Evolutionary conservation across 495 filamentous ascomycete genomes (phyloP).

Genomic region (Neurospora tetraspora): DNA sequence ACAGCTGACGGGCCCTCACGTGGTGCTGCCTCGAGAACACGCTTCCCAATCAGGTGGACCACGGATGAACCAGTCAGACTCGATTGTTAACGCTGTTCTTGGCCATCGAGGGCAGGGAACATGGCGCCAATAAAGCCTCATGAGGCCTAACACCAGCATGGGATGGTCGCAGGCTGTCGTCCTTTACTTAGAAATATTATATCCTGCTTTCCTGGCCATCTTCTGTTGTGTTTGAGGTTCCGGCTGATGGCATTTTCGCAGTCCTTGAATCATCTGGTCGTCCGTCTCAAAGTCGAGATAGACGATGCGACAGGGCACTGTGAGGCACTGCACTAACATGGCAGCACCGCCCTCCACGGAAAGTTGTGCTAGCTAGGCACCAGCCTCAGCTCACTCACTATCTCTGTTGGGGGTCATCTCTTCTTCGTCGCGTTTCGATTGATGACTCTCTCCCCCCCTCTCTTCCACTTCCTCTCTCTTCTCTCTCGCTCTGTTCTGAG

Average conservation of each 20-base stretch:
- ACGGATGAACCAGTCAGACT: not conserved
- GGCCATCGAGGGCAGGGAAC: not conserved
- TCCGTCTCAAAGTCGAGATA: slow-evolving; percentile 13
- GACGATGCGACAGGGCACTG: not conserved
- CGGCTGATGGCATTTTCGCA: slow-evolving; percentile 7
- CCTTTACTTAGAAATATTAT: not conserved
- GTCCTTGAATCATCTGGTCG: slow-evolving; percentile 8
- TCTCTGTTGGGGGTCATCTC: not conserved
- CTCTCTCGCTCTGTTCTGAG: not conserved
- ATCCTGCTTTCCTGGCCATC: slow-evolving; percentile 3
- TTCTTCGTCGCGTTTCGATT: not conserved
- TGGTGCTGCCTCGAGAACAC: not conserved
- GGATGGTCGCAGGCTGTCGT: not conserved
- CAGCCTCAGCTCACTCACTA: slow-evolving; percentile 1
- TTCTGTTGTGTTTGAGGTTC: not conserved
- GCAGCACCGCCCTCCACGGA: slow-evolving; percentile 10
- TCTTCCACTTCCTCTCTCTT: slow-evolving; percentile 1
- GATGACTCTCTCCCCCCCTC: slow-evolving; percentile 1
- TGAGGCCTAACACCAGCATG: not conserved
- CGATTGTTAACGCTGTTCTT: not conserved
- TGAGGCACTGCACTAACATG: slow-evolving; percentile 11
- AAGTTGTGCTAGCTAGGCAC: slow-evolving; percentile 14
- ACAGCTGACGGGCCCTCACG: not conserved
- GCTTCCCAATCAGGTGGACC: not conserved
- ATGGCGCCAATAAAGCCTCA: not conserved